phyloP scores from a whole-genome alignment of 768 basidiomycete species.

The Boletus rubropictus region DNA sequence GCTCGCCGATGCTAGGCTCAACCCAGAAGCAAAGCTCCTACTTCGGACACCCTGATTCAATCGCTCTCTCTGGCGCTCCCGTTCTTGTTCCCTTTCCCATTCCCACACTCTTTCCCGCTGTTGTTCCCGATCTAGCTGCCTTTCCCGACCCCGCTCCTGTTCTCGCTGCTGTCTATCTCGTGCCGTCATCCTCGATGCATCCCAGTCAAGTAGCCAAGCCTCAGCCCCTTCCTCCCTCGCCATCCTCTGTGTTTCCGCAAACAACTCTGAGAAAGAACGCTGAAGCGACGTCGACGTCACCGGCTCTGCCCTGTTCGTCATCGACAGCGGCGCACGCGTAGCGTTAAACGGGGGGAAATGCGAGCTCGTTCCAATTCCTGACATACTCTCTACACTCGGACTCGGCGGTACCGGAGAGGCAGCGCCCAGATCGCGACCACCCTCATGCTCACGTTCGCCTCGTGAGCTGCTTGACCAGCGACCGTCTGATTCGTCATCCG shows the following conservation, averaged over 20 bases:
- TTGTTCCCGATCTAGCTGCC: slow-evolving; percentile 12
- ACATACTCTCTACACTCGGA: slow-evolving; percentile 12
- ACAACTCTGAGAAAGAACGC: slow-evolving; percentile 22
- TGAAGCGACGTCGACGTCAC: slow-evolving; percentile 9
- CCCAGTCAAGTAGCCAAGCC: slow-evolving; percentile 18
- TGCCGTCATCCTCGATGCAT: slow-evolving; percentile 8
- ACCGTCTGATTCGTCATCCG: slow-evolving; percentile 21
- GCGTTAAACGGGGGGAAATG: slow-evolving; percentile 7
- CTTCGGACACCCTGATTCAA: slow-evolving; percentile 13
- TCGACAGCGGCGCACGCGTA: neutral
- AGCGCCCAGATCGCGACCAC: slow-evolving; percentile 6
- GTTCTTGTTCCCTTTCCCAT: slow-evolving; percentile 20
- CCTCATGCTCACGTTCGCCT: slow-evolving; percentile 14
- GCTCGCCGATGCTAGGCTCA: slow-evolving; percentile 12
- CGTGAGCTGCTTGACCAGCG: slow-evolving; percentile 19
- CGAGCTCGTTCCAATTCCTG: slow-evolving; percentile 5
- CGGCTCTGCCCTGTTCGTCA: slow-evolving; percentile 7
- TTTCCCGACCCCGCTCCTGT: slow-evolving; percentile 2
- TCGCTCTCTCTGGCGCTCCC: slow-evolving; percentile 15
- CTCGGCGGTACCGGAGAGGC: slow-evolving; percentile 12
- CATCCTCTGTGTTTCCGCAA: slow-evolving; percentile 12
- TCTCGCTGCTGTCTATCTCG: slow-evolving; percentile 6
- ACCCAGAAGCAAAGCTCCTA: slow-evolving; percentile 12
- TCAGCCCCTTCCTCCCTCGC: slow-evolving; percentile 10
- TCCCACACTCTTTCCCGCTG: slow-evolving; percentile 16